Conservation (phyloP, 1,284 basidiomycete species). For the Cystobasidium slooffiae region DNA sequence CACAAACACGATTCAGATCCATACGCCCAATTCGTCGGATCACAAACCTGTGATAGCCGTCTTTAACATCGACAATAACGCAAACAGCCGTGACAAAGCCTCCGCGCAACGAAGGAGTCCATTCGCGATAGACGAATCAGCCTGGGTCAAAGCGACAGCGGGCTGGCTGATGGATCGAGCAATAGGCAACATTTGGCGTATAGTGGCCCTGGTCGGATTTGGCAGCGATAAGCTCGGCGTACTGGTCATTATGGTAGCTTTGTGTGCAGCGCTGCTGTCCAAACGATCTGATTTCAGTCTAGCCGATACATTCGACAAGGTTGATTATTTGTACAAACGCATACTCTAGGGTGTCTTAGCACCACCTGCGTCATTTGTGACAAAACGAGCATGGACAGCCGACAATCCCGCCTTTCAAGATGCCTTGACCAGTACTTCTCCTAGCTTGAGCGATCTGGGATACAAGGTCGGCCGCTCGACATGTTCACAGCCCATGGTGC, state of each 20-base stretch:
- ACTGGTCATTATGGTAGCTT: slow-evolving; percentile 1
- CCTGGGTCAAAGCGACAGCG: slow-evolving; percentile 65
- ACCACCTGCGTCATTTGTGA: not conserved
- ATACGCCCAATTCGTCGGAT: slow-evolving; percentile 48
- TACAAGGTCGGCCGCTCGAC: not conserved
- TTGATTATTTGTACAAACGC: slow-evolving; percentile 13
- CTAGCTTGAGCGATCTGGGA: slow-evolving; percentile 22
- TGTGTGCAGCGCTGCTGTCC: not conserved
- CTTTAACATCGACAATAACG: slow-evolving; percentile 18
- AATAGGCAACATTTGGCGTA: slow-evolving; percentile 75
- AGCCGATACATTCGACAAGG: slow-evolving; percentile 5
- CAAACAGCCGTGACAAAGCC: slow-evolving; percentile 60
- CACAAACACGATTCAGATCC: slow-evolving; percentile 37
- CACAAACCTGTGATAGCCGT: slow-evolving; percentile 21
- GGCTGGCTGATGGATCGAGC: slow-evolving; percentile 72
- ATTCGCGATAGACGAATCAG: slow-evolving; percentile 54
- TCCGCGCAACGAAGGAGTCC: slow-evolving; percentile 44
- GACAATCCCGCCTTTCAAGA: not conserved
- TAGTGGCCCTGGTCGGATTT: slow-evolving; percentile 72
- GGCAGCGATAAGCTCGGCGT: slow-evolving; percentile 61
- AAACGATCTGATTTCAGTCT: slow-evolving; percentile 4
- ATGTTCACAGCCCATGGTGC: slow-evolving; percentile 31
- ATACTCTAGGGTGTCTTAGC: not conserved
- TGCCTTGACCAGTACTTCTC: slow-evolving; percentile 22
- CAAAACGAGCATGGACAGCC: not conserved